Conservation (phyloP, 176 grass and related monocot species). For the Saccharum officinarum region DNA sequence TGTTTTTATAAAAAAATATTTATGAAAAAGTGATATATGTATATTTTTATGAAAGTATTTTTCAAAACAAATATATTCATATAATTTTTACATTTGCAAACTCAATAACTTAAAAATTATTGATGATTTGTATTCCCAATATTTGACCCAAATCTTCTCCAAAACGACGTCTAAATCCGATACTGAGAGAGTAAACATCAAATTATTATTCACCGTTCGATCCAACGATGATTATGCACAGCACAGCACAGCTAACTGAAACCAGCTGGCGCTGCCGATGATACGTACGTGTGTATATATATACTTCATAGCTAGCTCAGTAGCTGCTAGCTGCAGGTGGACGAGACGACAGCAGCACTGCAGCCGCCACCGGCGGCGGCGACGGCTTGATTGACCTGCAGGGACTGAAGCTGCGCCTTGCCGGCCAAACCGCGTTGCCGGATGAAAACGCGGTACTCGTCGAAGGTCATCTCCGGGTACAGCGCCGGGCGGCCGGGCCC, state of each 20-base stretch:
- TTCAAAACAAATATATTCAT: no score
- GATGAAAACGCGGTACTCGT: slow-evolving; percentile 70
- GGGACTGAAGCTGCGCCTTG: slow-evolving; percentile 62
- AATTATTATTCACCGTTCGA: slow-evolving; percentile 2
- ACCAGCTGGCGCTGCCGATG: background rate
- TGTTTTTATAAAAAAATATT: no score
- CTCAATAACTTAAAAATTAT: no score
- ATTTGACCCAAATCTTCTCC: no score
- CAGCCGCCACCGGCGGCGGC: background rate
- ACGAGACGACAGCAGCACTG: background rate
- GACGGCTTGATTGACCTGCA: slow-evolving; percentile 10
- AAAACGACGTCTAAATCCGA: no score
- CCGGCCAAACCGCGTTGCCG: slow-evolving; percentile 61
- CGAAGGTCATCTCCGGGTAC: slow-evolving; percentile 77
- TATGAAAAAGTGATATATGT: no score
- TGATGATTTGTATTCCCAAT: no score
- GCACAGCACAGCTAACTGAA: background rate
- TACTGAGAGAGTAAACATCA: background rate
- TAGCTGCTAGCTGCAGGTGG: slow-evolving; percentile 3
- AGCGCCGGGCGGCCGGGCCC: slow-evolving; percentile 40
- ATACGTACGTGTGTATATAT: background rate
- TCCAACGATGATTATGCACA: slow-evolving; percentile 3
- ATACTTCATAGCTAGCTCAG: background rate
- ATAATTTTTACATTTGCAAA: no score
- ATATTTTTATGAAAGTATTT: no score